These are phyloP conservation scores for Cordyceps fumosorosea DNA, from an alignment of 2,329 filamentous ascomycete species.

Conservation along the genomic window DNA sequence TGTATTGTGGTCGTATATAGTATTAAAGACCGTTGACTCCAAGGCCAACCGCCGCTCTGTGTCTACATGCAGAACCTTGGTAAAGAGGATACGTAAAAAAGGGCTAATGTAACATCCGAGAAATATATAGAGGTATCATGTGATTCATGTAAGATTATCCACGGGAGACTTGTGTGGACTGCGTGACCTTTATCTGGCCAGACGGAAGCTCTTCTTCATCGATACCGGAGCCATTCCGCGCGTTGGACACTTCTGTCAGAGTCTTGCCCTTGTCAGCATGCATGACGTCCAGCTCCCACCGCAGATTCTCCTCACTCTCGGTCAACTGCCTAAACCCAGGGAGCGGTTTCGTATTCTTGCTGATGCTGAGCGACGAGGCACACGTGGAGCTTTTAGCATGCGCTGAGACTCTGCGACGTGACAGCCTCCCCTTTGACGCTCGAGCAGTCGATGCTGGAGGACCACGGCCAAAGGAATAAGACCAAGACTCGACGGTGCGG, in stretches of 20 bases:
- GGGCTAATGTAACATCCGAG: not conserved
- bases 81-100: not conserved
- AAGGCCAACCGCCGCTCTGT: too few species aligned
- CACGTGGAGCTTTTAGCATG: not conserved
- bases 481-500: conserved; percentile 12
- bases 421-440: not conserved
- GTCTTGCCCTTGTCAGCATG: conserved; percentile 15
- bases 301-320: conserved; percentile 18
- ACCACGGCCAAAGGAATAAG: not conserved
- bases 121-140: not conserved
- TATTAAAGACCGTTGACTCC: too few species aligned
- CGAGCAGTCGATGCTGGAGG: not conserved
- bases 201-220: conserved; percentile 7
- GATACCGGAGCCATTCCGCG: not conserved
- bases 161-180: conserved; percentile 10
- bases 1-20: too few species aligned
- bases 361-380: not conserved
- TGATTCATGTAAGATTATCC: not conserved
- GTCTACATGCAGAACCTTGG: too few species aligned
- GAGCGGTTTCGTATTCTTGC: not conserved
- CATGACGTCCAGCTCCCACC: conserved; percentile 18
- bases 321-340: conserved; percentile 15
- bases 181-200: conserved; percentile 13
- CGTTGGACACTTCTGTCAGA: conserved; percentile 12
- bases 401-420: not conserved